Evolutionary conservation across 306 rosid species (phyloP).

Genomic region (Cicer chorassanicum): DNA sequence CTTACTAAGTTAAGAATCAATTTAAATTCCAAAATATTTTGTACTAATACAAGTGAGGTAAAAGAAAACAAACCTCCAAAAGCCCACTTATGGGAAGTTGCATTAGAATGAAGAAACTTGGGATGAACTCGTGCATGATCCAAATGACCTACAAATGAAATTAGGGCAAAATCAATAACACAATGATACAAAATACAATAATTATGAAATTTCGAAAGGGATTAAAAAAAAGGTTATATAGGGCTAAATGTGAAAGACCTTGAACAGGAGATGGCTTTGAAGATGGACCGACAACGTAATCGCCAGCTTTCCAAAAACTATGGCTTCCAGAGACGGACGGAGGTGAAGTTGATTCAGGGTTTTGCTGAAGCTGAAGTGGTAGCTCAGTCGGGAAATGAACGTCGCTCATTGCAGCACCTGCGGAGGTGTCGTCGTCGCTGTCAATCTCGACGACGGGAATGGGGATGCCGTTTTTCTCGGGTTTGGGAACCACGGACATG

Average conservation of each 20-base stretch:
- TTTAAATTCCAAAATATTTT: neutral
- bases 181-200: neutral
- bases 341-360: conserved; percentile 22
- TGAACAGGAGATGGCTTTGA: conserved; percentile 40
- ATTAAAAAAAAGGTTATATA: neutral
- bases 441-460: conserved; percentile 45
- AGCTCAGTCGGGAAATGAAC: conserved; percentile 17
- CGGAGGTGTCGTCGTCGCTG: conserved; percentile 45
- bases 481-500: conserved; percentile 46
- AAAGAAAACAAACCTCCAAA: conserved; percentile 75
- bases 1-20: neutral
- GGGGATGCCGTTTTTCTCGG: conserved; percentile 21
- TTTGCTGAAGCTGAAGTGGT: conserved; percentile 35
- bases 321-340: conserved; percentile 33
- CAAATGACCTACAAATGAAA: conserved; percentile 61
- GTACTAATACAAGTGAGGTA: conserved; percentile 26
- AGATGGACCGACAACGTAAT: conserved; percentile 54
- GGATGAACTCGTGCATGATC: conserved; percentile 98
- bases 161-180: conserved; percentile 32
- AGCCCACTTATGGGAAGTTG: conserved; percentile 98
- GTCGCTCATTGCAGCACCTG: conserved; percentile 29
- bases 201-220: neutral
- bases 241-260: conserved; percentile 38
- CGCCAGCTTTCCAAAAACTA: conserved; percentile 94
- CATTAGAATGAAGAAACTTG: conserved; percentile 96